Conservation (phyloP, 108 stramenopile species). For the Skeletonema potamos region DNA sequence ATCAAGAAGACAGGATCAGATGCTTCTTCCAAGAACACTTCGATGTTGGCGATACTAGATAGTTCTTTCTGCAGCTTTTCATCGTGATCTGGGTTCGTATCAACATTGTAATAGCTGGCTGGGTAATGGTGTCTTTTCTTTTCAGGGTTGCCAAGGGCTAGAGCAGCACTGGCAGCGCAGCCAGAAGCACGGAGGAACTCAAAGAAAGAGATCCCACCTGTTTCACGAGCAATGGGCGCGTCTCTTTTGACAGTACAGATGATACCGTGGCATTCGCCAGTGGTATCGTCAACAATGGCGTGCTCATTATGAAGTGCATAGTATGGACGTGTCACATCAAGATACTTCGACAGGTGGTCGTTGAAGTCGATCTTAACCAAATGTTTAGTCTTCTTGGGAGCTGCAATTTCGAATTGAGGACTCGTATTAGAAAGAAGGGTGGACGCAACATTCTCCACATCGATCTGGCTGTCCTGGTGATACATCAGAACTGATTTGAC, state of each 20-base stretch:
- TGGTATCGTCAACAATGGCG: slow-evolving; percentile 13
- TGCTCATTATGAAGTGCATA: slow-evolving; percentile 39
- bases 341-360: slow-evolving; percentile 16
- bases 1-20: slow-evolving; percentile 9
- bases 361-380: slow-evolving; percentile 10
- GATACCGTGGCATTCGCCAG: slow-evolving; percentile 29
- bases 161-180: slow-evolving; percentile 12
- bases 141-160: slow-evolving; percentile 13
- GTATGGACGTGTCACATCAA: slow-evolving; percentile 33
- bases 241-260: slow-evolving; percentile 23
- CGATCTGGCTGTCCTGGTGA: not conserved
- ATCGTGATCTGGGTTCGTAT: slow-evolving; percentile 5
- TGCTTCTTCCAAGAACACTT: not conserved
- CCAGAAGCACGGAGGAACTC: slow-evolving; percentile 25
- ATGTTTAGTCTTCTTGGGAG: not conserved
- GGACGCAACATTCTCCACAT: not conserved
- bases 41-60: not conserved
- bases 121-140: slow-evolving; percentile 20
- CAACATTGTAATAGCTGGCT: slow-evolving; percentile 11
- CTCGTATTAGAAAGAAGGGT: not conserved
- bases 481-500: not conserved
- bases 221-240: slow-evolving; percentile 24
- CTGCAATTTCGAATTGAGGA: not conserved
- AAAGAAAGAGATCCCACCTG: slow-evolving; percentile 10
- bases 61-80: slow-evolving; percentile 9